Conservation (phyloP, 202 grass and related monocot species). For the Dendrocalamus latiflorus region DNA sequence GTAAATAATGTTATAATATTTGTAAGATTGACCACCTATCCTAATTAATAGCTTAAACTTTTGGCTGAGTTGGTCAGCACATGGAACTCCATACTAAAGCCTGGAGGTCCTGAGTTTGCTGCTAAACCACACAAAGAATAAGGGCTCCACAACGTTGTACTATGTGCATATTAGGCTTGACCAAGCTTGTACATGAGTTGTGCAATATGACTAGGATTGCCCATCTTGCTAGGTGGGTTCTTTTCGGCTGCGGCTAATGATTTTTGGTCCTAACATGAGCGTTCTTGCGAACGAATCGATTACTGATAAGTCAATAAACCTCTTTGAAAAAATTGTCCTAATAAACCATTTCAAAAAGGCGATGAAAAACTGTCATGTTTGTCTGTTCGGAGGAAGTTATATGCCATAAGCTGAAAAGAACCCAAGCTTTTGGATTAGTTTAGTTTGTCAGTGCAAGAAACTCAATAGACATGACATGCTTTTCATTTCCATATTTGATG, state of each 20-base stretch:
- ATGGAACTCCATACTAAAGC: not conserved
- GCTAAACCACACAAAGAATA: not conserved
- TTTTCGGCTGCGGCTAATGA: too few relatives aligned
- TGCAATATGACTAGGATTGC: not conserved
- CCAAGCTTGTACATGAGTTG: not conserved
- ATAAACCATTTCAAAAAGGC: too few relatives aligned
- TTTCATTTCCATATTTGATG: too few relatives aligned
- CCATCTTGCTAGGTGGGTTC: not conserved
- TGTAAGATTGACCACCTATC: constrained; percentile 11
- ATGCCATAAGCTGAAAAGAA: too few relatives aligned
- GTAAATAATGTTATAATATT: not conserved
- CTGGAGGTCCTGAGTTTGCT: not conserved
- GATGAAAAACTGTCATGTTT: too few relatives aligned
- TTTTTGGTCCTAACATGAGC: too few relatives aligned
- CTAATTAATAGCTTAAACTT: not conserved
- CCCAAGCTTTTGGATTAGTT: not conserved
- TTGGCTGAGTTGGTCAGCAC: not conserved
- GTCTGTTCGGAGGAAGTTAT: too few relatives aligned
- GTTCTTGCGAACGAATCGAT: too few relatives aligned
- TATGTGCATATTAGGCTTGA: not conserved
- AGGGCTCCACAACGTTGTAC: not conserved
- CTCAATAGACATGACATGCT: too few relatives aligned
- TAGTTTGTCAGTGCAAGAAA: constrained; percentile 15
- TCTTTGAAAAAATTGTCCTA: too few relatives aligned
- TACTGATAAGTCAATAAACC: too few relatives aligned